These are phyloP conservation scores for Tulasnella sp. DNA, from an alignment of 768 basidiomycete genomes.

Conservation along the genomic window DNA sequence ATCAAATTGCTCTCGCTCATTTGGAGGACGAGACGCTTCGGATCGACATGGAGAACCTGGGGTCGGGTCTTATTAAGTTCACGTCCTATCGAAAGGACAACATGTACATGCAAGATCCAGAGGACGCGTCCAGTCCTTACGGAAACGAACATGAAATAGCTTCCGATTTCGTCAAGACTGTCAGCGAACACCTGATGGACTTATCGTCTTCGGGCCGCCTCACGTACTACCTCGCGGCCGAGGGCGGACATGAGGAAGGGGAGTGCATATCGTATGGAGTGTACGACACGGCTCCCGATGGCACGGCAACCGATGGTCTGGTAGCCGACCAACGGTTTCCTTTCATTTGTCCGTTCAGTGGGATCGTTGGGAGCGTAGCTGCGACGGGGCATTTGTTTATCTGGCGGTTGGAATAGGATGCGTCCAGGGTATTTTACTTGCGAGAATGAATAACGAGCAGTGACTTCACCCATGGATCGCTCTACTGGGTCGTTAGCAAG, in stretches of 20 bases:
- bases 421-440: neutral
- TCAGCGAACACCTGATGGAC: neutral
- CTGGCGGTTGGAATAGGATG: neutral
- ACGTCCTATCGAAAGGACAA: neutral
- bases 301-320: neutral
- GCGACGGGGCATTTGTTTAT: neutral
- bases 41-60: neutral
- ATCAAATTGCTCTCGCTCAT: neutral
- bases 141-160: neutral
- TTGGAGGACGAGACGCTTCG: neutral
- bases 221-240: neutral
- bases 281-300: neutral
- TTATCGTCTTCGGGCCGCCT: neutral
- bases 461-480: neutral
- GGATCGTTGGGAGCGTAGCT: neutral
- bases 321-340: neutral
- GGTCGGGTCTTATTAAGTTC: neutral
- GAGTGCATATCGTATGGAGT: neutral
- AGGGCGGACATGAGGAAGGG: neutral
- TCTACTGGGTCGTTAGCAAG: too few species aligned
- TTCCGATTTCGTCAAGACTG: neutral
- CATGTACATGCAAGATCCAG: neutral
- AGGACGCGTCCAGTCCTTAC: neutral
- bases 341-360: constrained; percentile 2
- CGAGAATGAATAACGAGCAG: neutral